Evolutionary conservation across 208 protist species (phyloP), one percentile per base, ranked within the genome.

Genomic region (Tritrichomonas foetus): DNA sequence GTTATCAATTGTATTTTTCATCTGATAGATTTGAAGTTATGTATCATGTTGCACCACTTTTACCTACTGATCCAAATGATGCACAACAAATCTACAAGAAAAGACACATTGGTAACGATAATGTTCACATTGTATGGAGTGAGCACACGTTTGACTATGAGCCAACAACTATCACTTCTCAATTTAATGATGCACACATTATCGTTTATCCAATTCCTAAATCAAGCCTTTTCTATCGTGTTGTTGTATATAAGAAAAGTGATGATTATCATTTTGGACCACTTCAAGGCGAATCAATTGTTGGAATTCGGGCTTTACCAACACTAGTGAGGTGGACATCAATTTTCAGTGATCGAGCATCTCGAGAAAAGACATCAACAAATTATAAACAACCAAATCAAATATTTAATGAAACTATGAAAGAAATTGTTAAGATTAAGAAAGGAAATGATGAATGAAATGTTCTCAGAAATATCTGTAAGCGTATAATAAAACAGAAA

Each of bases 61-160:
- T 89, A 20, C 78, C 78, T 39, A 89, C 47, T 36, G 78, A 89
- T 89, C 78, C 41, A 39, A 89, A n/a, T 14, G 78, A 89, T 57
- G 47, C 33, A 3, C 78, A 89, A 57, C 78, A 89, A 57, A 89
- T 89, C 5, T 89, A 89, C 27, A 89, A 89, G 47, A 89, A 89
- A n/a, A 89, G 78, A 39, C 78, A 89, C 47, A 89, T 89, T 39
- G 78, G 78, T 41, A 89, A 89, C 36, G 78, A 89, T 49, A 89
- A 89, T 27, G 25, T 89, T 53, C 78, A 89, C 27, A 16, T 89
- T 39, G 78, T 89, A 39, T 89, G 78, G 78, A 27, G 47, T 27
- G 78, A 89, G 57, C 3, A 89, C 27, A n/a, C 78, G 39, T 57
- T 89, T 57, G 39, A 36, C 39, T 89, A 89, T 61, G 78, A 89